Evolutionary conservation across 176 grass and related monocot species (phyloP).

Genomic region (Zizania latifolia): DNA sequence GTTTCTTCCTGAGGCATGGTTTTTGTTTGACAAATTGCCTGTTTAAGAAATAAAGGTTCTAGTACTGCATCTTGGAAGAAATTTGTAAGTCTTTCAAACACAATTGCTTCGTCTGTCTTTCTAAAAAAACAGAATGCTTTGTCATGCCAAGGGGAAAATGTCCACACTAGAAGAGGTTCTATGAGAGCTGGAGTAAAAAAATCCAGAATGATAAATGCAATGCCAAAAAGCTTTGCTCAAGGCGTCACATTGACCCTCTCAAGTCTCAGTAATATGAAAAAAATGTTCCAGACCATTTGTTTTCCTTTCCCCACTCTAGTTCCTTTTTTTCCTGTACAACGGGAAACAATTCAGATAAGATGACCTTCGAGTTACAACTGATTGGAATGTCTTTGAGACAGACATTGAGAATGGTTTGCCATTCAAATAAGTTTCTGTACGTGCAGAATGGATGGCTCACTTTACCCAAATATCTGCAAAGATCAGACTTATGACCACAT

Average conservation of each 20-base stretch:
- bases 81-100: too few species aligned
- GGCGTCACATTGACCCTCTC: background rate
- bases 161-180: background rate
- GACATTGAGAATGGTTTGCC: constrained; percentile 13
- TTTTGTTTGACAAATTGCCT: too few species aligned
- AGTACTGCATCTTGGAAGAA: too few species aligned
- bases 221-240: constrained; percentile 14
- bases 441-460: constrained; percentile 1
- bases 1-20: too few species aligned
- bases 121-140: background rate
- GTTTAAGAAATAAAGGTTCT: too few species aligned
- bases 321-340: constrained; percentile 36
- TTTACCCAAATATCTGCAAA: constrained; percentile 22
- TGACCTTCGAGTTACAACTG: constrained; percentile 15
- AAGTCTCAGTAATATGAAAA: background rate
- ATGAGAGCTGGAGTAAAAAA: background rate
- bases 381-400: constrained; percentile 11
- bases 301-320: background rate
- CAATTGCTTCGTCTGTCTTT: too few species aligned
- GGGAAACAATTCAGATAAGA: constrained; percentile 30
- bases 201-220: background rate
- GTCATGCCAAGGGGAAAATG: background rate
- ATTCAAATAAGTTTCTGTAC: constrained; percentile 6
- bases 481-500: constrained; percentile 8
- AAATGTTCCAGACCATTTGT: background rate